These are phyloP conservation scores for Astragalus glycyphyllos DNA, from an alignment of 306 rosid species.

Conservation along the genomic window DNA sequence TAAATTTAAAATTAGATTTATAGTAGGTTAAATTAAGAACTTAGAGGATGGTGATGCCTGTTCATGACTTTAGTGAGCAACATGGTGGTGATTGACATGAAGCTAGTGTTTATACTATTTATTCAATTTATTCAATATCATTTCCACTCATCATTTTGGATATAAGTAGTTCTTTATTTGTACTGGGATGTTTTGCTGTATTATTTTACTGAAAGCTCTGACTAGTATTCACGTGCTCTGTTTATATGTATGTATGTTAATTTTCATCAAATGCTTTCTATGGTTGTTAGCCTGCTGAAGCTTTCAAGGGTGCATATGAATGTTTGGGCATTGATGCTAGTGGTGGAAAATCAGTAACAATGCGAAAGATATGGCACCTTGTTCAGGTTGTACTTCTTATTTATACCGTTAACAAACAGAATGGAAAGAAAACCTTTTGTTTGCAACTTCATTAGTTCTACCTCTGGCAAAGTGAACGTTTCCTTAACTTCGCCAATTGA, in stretches of 20 bases:
- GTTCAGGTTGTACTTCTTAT: slow-evolving; percentile 65
- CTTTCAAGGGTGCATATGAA: slow-evolving; percentile 87
- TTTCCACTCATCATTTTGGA: slow-evolving; percentile 23
- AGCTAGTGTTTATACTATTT: slow-evolving; percentile 25
- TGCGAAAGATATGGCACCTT: slow-evolving; percentile 98
- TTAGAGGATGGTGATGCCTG: slow-evolving; percentile 27
- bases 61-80: slow-evolving; percentile 31
- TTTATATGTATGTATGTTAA: slow-evolving; percentile 4
- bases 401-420: slow-evolving; percentile 37
- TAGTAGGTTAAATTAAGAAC: slow-evolving; percentile 22
- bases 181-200: slow-evolving; percentile 29
- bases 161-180: background rate
- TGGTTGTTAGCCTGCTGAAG: slow-evolving; percentile 73
- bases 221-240: slow-evolving; percentile 12
- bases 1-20: slow-evolving; percentile 28
- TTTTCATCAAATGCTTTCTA: slow-evolving; percentile 21
- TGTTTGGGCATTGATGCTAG: slow-evolving; percentile 73
- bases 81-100: slow-evolving; percentile 24
- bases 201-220: slow-evolving; percentile 14
- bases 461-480: slow-evolving; percentile 31
- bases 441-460: slow-evolving; percentile 37
- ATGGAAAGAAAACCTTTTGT: slow-evolving; percentile 16
- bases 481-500: slow-evolving; percentile 42
- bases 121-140: background rate
- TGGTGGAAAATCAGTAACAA: slow-evolving; percentile 89